Evolutionary conservation across 805 yeast genomes (phyloP).

Genomic region (Alloascoidea africana): DNA sequence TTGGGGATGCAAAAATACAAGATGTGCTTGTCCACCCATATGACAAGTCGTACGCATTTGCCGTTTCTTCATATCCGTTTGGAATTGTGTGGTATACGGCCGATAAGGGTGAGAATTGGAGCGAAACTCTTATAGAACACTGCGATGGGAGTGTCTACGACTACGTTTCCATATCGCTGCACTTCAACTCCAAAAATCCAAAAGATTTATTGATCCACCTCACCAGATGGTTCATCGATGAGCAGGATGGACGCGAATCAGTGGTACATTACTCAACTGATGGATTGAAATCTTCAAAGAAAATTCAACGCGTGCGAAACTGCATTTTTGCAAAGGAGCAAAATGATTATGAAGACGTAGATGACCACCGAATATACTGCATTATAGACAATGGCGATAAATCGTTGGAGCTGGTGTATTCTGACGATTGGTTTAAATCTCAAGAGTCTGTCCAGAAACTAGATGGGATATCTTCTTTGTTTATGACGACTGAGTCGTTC

Average conservation of each 20-base stretch:
- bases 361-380: too few relatives aligned
- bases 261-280: conserved; percentile 24
- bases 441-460: conserved; percentile 15
- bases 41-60: conserved; percentile 23
- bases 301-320: conserved; percentile 17
- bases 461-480: too few relatives aligned
- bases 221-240: conserved; percentile 18
- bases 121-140: too few relatives aligned
- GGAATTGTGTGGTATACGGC: too few relatives aligned
- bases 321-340: conserved; percentile 16
- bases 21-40: conserved; percentile 23
- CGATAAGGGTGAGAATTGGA: conserved; percentile 29
- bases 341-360: too few relatives aligned
- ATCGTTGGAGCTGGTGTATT: too few relatives aligned
- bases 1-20: conserved; percentile 20
- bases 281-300: conserved; percentile 22
- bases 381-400: too few relatives aligned
- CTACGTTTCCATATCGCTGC: too few relatives aligned
- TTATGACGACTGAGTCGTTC: conserved; percentile 17
- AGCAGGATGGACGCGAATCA: conserved; percentile 17
- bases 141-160: too few relatives aligned
- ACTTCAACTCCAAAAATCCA: conserved; percentile 24
- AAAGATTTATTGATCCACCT: conserved; percentile 24
- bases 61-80: conserved; percentile 19
- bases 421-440: conserved; percentile 15